These are phyloP conservation scores for Mesotaenium endlicherianum DNA, from an alignment of 139 green algal genomes.

Conservation along the genomic window DNA sequence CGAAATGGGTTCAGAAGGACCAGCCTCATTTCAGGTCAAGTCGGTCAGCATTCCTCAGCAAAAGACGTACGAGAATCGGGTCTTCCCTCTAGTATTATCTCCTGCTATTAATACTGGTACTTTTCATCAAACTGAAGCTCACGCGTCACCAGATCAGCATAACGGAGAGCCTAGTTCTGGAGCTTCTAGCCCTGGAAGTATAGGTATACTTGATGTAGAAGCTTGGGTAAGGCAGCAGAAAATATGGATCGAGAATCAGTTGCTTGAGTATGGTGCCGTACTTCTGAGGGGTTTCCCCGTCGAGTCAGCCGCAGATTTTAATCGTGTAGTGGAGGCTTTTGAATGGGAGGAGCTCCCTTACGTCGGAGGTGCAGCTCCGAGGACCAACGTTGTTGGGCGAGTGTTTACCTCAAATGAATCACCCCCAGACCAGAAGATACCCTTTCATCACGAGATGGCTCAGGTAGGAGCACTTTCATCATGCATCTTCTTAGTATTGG, in stretches of 20 bases:
- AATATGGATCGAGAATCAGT: background rate
- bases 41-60: no score
- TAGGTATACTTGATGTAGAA: no score
- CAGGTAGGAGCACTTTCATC: constrained; percentile 41
- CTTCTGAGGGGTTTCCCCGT: constrained; percentile 27
- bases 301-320: background rate
- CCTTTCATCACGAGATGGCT: constrained; percentile 52
- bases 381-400: constrained; percentile 19
- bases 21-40: no score
- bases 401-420: constrained; percentile 51
- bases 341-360: constrained; percentile 43
- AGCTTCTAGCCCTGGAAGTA: no score
- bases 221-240: constrained; percentile 15
- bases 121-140: no score
- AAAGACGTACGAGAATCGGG: no score
- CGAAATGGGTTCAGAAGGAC: no score
- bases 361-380: constrained; percentile 34
- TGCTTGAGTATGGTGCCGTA: constrained; percentile 19
- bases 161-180: no score
- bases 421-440: constrained; percentile 43
- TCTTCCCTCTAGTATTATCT: no score
- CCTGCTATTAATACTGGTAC: no score
- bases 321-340: constrained; percentile 31
- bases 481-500: no score
- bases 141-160: no score